These are phyloP conservation scores for Rhizomucor pusillus DNA, from an alignment of 371 early-diverging fungal species.

Conservation along the genomic window DNA sequence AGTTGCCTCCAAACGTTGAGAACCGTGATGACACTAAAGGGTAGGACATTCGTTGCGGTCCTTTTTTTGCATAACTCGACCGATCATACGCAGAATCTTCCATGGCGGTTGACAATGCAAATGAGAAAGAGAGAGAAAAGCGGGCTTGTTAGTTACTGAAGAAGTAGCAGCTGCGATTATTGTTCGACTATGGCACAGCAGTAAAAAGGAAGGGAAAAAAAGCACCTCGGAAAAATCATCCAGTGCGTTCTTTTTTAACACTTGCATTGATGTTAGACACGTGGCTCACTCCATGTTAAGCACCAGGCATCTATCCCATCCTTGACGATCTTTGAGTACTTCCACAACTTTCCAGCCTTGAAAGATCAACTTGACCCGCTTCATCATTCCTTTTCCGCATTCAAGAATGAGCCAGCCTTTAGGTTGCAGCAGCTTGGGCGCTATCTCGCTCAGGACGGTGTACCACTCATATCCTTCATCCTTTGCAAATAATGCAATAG, in stretches of 20 bases:
- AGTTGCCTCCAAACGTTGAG: constrained; percentile 3
- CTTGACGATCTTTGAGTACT: constrained; percentile 49
- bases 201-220: background rate
- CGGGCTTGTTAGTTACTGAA: background rate
- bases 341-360: constrained; percentile 42
- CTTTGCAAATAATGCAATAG: constrained; percentile 62
- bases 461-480: constrained; percentile 70
- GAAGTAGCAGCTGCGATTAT: background rate
- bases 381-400: constrained; percentile 69
- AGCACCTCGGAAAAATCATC: background rate
- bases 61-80: background rate
- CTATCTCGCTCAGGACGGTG: constrained; percentile 42
- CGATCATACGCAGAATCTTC: background rate
- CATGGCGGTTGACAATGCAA: background rate
- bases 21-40: background rate
- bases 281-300: constrained; percentile 8
- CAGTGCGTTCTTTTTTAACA: background rate
- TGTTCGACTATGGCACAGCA: background rate
- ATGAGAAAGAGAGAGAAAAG: constrained; percentile 1
- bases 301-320: constrained; percentile 63
- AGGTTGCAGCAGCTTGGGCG: constrained; percentile 27
- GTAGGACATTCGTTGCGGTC: no score
- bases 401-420: constrained; percentile 58
- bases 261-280: background rate
- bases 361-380: constrained; percentile 57